Percentiles rank a stretch among this genome's conserved stretches.
phyloP scores from a whole-genome alignment of 805 yeast species.

The Saccharomycopsis sp. region DNA sequence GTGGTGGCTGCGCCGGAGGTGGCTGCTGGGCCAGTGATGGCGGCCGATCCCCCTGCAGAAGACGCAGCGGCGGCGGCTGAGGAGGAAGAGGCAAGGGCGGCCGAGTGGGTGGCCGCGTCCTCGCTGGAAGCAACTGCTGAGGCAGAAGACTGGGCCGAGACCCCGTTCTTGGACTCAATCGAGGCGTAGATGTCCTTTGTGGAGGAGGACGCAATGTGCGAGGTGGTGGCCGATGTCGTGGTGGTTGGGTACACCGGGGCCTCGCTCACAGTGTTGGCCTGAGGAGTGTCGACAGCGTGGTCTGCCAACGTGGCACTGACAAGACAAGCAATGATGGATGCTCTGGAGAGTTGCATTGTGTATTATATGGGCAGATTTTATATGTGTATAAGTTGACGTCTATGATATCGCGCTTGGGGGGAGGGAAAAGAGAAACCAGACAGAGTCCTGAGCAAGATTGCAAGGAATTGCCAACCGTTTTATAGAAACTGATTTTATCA shows the following conservation, averaged over 20 bases:
- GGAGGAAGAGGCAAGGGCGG: background rate
- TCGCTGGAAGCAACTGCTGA: slow-evolving; percentile 4
- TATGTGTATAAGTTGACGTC: no score
- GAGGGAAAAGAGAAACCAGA: no score
- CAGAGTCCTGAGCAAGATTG: no score
- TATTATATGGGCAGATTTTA: no score
- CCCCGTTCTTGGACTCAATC: slow-evolving; percentile 6
- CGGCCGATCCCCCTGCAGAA: background rate
- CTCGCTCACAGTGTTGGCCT: slow-evolving; percentile 5
- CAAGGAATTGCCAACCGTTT: no score
- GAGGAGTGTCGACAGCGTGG: slow-evolving; percentile 12
- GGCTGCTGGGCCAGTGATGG: slow-evolving; percentile 1
- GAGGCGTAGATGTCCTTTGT: slow-evolving; percentile 6
- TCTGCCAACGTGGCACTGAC: background rate
- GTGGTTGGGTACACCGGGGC: slow-evolving; percentile 2
- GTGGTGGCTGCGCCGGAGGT: background rate
- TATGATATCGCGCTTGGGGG: no score
- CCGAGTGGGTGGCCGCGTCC: slow-evolving; percentile 7
- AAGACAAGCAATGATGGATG: background rate
- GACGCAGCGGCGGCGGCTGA: slow-evolving; percentile 1
- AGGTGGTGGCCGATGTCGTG: background rate
- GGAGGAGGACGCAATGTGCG: background rate
- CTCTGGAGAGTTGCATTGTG: background rate
- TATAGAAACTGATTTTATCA: no score
- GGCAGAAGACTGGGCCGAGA: no score